Evolutionary conservation across 257 asterid genomes (phyloP).

Genomic region (Capsicum pubescens): DNA sequence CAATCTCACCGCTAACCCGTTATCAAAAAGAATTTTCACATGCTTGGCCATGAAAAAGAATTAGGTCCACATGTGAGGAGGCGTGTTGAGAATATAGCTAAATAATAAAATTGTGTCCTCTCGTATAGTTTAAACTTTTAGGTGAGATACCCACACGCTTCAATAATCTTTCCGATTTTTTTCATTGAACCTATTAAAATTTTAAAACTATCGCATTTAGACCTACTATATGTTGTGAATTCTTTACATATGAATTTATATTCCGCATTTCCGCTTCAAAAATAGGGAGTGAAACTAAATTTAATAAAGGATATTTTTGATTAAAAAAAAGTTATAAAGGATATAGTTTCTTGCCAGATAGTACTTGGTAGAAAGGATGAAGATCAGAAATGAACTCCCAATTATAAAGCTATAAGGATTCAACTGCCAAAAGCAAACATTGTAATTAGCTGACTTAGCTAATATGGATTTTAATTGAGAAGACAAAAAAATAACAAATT

Average conservation of each 20-base stretch:
- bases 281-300: neutral
- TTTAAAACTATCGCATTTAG: neutral
- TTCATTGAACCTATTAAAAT: neutral
- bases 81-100: too few relatives aligned
- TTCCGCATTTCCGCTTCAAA: neutral
- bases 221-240: neutral
- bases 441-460: neutral
- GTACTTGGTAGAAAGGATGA: slow-evolving; percentile 43
- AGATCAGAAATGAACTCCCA: slow-evolving; percentile 50
- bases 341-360: slow-evolving; percentile 42
- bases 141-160: too few relatives aligned
- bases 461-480: neutral
- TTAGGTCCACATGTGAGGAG: too few relatives aligned
- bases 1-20: too few relatives aligned
- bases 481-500: neutral
- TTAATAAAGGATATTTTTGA: neutral
- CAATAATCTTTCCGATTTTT: neutral
- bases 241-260: neutral
- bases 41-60: too few relatives aligned
- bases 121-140: too few relatives aligned
- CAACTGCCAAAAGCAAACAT: slow-evolving; percentile 41
- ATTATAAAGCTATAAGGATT: slow-evolving; percentile 40
- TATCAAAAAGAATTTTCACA: too few relatives aligned
- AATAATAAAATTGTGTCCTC: too few relatives aligned
- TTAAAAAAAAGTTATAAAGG: too few relatives aligned